Evolutionary conservation across 1,139 yeast genomes (phyloP), one percentile per base, ranked within the genome.

Genomic region (Pichia sp.): DNA sequence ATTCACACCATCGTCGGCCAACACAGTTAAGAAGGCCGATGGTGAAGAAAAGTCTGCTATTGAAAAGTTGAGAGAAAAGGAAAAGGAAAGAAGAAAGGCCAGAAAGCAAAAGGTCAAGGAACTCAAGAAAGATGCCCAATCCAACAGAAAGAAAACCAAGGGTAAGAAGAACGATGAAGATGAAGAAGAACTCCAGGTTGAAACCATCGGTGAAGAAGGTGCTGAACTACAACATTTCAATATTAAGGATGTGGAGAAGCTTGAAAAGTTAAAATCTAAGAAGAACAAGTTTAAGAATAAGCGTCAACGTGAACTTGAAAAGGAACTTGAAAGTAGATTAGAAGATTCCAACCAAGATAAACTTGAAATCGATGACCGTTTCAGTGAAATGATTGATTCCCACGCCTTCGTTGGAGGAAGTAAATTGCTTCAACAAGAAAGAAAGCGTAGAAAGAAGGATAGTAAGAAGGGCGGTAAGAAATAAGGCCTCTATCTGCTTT

Each of bases 21-120:
- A 19, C 5, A 6, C 32, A 10, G 22, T 15, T 12, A 15, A 19
- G 14, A 62, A 11, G 35, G 66, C 55, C 8, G 63, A 20, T 20
- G 61, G 60, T 14, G 72, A 73, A 34, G 93, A 85, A 47, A 91
- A 89, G 62, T 74, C 84, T 14, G 83, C 97, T 0, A 80, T 94
- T 44, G 94, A 86, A 36, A 87, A 84, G 58, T 80, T 90, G 62
- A 85, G 79, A 67, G 78, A 95, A 56, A 93, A 90, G 67, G 96
- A 91, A 63, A 89, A 88, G 70, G 99, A 94, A 66, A 85, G 98
- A 66, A 83, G 91, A 61, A 81, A 83, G 71, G 79, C 79, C 53
- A 82, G 96, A 73, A 77, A 84, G 73, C 89, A 83, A 40, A 83
- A 83, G 60, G 69, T 81, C 59, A 85, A 85, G 65, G 81, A 79